These are phyloP conservation scores for Pugionium dolabratum DNA, from an alignment of 345 rosid genomes.

Conservation along the genomic window DNA sequence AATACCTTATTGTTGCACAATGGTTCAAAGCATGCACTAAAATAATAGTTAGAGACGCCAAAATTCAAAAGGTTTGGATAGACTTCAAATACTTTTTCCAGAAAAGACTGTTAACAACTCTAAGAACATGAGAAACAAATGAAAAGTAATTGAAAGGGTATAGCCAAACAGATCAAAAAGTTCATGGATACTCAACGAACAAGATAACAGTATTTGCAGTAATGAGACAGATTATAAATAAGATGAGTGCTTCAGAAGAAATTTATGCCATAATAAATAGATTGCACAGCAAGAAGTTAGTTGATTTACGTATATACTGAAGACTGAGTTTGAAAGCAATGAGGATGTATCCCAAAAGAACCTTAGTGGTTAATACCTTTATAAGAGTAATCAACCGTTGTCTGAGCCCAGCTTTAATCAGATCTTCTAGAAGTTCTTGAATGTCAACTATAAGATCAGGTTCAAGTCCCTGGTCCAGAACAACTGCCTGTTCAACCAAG, in stretches of 20 bases:
- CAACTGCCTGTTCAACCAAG: slow-evolving; percentile 65
- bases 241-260: slow-evolving; percentile 10
- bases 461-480: slow-evolving; percentile 83
- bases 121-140: slow-evolving; percentile 1
- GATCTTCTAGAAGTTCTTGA: slow-evolving; percentile 76
- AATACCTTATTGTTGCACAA: slow-evolving; percentile 8
- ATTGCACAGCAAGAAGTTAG: background rate
- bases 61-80: background rate
- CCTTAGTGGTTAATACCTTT: slow-evolving; percentile 53
- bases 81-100: background rate
- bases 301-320: background rate
- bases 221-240: background rate
- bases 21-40: slow-evolving; percentile 14
- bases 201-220: background rate
- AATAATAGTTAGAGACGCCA: slow-evolving; percentile 3
- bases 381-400: slow-evolving; percentile 71
- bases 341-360: slow-evolving; percentile 20
- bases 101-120: background rate
- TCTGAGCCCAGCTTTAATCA: slow-evolving; percentile 71
- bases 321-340: background rate
- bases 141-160: too few relatives aligned
- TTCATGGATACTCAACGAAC: background rate
- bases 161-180: too few relatives aligned
- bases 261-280: slow-evolving; percentile 9
- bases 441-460: slow-evolving; percentile 71